Evolutionary conservation across 805 yeast species (phyloP), one percentile per base, ranked within the genome.

Genomic region (Ogataea pignaliae): DNA sequence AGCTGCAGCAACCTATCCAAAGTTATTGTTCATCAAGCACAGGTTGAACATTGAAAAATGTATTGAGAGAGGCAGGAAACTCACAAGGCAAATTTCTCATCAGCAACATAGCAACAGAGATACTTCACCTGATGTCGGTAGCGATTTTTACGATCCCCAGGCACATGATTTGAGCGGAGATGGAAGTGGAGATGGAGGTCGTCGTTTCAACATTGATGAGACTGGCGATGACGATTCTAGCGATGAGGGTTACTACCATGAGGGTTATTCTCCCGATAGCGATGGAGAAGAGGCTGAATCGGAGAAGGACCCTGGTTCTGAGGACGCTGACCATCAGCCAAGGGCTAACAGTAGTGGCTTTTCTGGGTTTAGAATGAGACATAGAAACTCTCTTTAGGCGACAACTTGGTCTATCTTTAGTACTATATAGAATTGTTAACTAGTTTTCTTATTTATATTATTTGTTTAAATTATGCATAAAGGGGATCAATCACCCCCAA

Each of bases 1-100:
- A 10, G 83, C 83, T 60, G 61, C 69, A 29, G 75, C 83, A 13
- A 76, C 85, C 40, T 85, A 70, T 56, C 93, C 93, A 2, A 76
- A 81, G 48, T 50, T 85, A 13, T 56, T 78, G 15, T 85, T 85
- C 57, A 78, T 85, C 29, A 75, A 73, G 29, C 83, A 85, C 57
- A 69, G 90, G 42, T 54, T 83, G 32, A 67, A 67, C 35, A 78
- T 86, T n/a, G 91, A 86, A 60, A 62, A 84, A 41, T 75, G 78
- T 9, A 79, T 85, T 30, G 80, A 75, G 37, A 56, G 64, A 33
- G 86, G 86, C 1, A 62, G 74, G 42, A 65, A 63, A 30, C 48
- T 49, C 16, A 13, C 33, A 13, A 30, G 33, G 14, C 33, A 13
- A 9, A 4, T n/a, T 4, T 21, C 4, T 7, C 26, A 21, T 21